Percentiles rank a stretch among this genome's conserved stretches.
Conservation (phyloP, 805 yeast genomes). For the Schizosaccharomyces japonicus region DNA sequence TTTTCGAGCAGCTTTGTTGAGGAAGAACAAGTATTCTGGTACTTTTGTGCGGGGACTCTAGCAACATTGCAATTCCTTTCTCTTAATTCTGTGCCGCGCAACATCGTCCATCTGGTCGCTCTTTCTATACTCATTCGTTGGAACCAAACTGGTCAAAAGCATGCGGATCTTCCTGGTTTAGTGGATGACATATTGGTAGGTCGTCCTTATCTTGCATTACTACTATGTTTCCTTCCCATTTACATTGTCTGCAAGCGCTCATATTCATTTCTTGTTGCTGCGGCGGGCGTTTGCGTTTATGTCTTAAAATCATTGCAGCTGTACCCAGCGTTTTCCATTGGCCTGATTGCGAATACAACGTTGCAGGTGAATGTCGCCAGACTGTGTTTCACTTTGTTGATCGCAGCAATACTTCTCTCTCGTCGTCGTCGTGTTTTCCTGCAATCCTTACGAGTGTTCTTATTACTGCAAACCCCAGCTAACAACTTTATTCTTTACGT, state of each 20-base stretch:
- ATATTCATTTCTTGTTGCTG: background rate
- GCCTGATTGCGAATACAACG: background rate
- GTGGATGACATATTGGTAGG: conserved; percentile 15
- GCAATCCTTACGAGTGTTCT: background rate
- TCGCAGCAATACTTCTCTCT: background rate
- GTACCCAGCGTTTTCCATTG: background rate
- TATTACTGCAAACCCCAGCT: background rate
- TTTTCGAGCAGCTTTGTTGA: conserved; percentile 82
- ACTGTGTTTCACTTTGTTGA: background rate
- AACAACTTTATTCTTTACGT: background rate
- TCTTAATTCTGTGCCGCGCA: background rate
- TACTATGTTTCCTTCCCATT: background rate
- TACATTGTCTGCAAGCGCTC: background rate
- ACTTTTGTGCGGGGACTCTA: conserved; percentile 22
- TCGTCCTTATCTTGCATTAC: conserved; percentile 13
- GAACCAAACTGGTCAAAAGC: background rate
- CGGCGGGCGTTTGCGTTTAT: too few relatives aligned
- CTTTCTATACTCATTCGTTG: background rate
- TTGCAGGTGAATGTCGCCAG: background rate
- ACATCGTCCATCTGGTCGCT: background rate
- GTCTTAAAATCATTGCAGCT: background rate
- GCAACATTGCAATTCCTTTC: background rate
- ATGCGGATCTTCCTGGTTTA: background rate
- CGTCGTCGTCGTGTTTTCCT: background rate
- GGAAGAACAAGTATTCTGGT: conserved; percentile 93